Evolutionary conservation across 177 flowering plant species (phyloP).

Genomic region (Vitis hybrid): DNA sequence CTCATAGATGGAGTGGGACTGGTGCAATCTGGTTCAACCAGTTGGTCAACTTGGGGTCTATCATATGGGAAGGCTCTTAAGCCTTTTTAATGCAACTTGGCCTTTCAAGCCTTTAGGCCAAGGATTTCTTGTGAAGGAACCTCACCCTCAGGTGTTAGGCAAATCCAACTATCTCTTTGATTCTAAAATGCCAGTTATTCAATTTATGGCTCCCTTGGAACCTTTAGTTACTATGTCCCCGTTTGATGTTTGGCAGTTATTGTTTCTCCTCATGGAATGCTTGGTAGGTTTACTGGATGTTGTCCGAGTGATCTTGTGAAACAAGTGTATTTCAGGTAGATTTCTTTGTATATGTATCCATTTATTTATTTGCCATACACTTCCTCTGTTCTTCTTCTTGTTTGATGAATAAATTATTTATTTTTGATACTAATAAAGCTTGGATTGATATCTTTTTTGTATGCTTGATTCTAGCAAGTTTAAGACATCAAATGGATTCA

Average conservation of each 20-base stretch:
- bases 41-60: no score
- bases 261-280: conserved; percentile 94
- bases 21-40: no score
- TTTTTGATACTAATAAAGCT: background rate
- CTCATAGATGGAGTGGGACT: no score
- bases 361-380: background rate
- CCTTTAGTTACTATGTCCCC: conserved; percentile 2
- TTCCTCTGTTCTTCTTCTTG: no score
- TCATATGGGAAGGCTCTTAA: no score
- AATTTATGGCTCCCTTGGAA: background rate
- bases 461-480: conserved; percentile 35
- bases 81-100: no score
- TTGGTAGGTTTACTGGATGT: conserved; percentile 81
- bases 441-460: conserved; percentile 2
- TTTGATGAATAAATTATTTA: background rate
- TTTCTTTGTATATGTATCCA: conserved; percentile 1
- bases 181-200: background rate
- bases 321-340: conserved; percentile 76
- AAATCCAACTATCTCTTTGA: background rate
- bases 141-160: no score
- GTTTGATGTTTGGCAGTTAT: conserved; percentile 49
- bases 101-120: no score
- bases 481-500: conserved; percentile 52
- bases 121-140: no score
- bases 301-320: conserved; percentile 95